Evolutionary conservation across 2,329 filamentous ascomycete genomes (phyloP).

Genomic region (Thielaviopsis ethacetica): DNA sequence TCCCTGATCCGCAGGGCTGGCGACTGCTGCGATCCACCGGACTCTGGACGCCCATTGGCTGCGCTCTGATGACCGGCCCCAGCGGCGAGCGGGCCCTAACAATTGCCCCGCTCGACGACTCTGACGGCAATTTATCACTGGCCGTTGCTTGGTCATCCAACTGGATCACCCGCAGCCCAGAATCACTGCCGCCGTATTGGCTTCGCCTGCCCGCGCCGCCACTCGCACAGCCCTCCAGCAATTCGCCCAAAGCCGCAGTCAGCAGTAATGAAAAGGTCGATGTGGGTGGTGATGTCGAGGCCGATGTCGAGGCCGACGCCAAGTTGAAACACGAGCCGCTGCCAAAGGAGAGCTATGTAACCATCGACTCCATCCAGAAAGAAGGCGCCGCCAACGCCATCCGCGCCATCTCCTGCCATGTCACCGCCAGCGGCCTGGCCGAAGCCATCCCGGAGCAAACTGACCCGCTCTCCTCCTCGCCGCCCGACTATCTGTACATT

Average conservation of each 20-base stretch:
- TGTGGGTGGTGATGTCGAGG: background rate
- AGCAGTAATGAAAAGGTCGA: slow-evolving; percentile 6
- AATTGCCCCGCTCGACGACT: slow-evolving; percentile 39
- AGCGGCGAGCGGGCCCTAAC: slow-evolving; percentile 34
- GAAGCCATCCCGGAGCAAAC: slow-evolving; percentile 27
- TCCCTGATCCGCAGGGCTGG: slow-evolving; percentile 43
- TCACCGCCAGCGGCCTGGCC: slow-evolving; percentile 30
- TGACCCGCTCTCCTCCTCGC: slow-evolving; percentile 15
- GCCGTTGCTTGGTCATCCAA: slow-evolving; percentile 37
- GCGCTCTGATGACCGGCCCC: slow-evolving; percentile 36
- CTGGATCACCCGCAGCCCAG: slow-evolving; percentile 35
- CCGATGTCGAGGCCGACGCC: background rate
- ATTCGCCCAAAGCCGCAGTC: background rate
- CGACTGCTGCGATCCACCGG: slow-evolving; percentile 38
- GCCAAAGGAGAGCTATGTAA: background rate
- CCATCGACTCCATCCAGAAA: slow-evolving; percentile 22
- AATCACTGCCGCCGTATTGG: slow-evolving; percentile 44
- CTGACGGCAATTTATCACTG: slow-evolving; percentile 42
- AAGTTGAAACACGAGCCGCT: background rate
- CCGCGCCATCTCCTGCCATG: slow-evolving; percentile 29
- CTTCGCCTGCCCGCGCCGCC: slow-evolving; percentile 27
- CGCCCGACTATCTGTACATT: slow-evolving; percentile 26
- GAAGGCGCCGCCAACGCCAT: slow-evolving; percentile 16
- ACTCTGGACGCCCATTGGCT: slow-evolving; percentile 44
- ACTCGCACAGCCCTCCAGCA: background rate